Evolutionary conservation across 352 stramenopile genomes (phyloP).

Genomic region (Pythium angustatum): DNA sequence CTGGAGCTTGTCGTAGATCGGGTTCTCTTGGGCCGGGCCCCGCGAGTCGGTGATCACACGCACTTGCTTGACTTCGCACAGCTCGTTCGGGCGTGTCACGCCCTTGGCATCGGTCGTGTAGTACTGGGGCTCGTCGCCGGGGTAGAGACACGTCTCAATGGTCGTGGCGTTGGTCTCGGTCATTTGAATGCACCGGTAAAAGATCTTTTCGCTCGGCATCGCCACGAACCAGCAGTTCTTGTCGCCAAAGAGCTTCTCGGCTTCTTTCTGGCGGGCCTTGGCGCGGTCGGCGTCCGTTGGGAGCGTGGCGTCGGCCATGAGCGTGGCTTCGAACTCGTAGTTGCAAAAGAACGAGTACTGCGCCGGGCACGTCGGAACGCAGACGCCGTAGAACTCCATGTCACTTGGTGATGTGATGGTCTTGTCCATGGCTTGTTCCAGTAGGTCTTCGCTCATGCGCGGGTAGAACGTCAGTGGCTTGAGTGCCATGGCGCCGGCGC

Average conservation of each 20-base stretch:
- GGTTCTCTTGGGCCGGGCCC: conserved; percentile 64
- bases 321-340: conserved; percentile 58
- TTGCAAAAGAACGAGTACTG: conserved; percentile 64
- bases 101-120: conserved; percentile 53
- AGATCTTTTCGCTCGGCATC: conserved; percentile 60
- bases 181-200: conserved; percentile 82
- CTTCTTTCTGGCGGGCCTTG: conserved; percentile 44
- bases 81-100: conserved; percentile 49
- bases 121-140: conserved; percentile 63
- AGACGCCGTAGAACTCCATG: conserved; percentile 75
- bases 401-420: conserved; percentile 48
- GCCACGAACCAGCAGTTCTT: conserved; percentile 68
- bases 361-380: conserved; percentile 57
- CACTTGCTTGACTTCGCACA: conserved; percentile 79
- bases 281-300: conserved; percentile 48
- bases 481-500: conserved; percentile 40
- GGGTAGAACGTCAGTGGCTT: conserved; percentile 72
- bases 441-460: conserved; percentile 76
- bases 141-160: conserved; percentile 69
- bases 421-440: conserved; percentile 52
- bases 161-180: conserved; percentile 59
- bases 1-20: conserved; percentile 78
- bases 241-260: conserved; percentile 39
- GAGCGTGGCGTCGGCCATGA: conserved; percentile 48
- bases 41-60: conserved; percentile 52